A percentile compares a stretch with the other conserved stretches of the same genome.
These are phyloP conservation scores for Coprinellus aureogranulatus DNA, from an alignment of 768 basidiomycete species.

Conservation along the genomic window DNA sequence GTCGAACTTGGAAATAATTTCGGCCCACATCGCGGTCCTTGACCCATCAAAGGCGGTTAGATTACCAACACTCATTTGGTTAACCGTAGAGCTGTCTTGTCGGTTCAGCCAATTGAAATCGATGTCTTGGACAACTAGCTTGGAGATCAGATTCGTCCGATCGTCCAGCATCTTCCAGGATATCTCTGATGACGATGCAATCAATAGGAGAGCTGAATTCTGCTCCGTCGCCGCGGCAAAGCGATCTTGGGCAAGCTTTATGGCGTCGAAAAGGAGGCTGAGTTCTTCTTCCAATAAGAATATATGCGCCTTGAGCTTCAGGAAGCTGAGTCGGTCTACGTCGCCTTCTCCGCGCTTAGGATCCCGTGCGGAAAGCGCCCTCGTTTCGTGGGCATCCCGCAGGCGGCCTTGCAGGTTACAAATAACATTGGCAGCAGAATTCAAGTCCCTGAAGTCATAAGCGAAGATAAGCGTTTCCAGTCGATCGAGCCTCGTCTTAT, in stretches of 20 bases:
- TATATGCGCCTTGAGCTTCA: conserved; percentile 71
- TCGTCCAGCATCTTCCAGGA: conserved; percentile 90
- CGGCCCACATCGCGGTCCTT: conserved; percentile 78
- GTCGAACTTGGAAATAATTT: conserved; percentile 79
- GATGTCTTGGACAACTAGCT: conserved; percentile 78
- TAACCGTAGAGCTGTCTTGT: conserved; percentile 84
- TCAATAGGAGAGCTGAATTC: conserved; percentile 77
- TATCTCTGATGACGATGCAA: conserved; percentile 80
- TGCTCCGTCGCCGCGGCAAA: conserved; percentile 62
- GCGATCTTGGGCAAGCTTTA: conserved; percentile 79
- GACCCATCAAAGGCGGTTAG: conserved; percentile 85
- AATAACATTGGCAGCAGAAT: conserved; percentile 68
- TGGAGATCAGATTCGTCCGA: conserved; percentile 69
- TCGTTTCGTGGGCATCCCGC: conserved; percentile 58
- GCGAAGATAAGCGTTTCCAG: conserved; percentile 81
- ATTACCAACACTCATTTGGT: conserved; percentile 70
- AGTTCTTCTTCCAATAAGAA: conserved; percentile 75
- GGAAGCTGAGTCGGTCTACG: conserved; percentile 51
- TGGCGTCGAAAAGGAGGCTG: conserved; percentile 80
- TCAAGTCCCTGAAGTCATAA: conserved; percentile 82
- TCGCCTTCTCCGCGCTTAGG: conserved; percentile 39
- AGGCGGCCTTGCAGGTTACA: conserved; percentile 71
- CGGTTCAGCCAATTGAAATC: conserved; percentile 82
- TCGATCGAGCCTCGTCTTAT: conserved; percentile 73
- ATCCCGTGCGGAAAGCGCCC: conserved; percentile 37